Base-by-base conservation (phyloP, 2,329 filamentous ascomycete species). In the Trichoderma pleuroti region DNA sequence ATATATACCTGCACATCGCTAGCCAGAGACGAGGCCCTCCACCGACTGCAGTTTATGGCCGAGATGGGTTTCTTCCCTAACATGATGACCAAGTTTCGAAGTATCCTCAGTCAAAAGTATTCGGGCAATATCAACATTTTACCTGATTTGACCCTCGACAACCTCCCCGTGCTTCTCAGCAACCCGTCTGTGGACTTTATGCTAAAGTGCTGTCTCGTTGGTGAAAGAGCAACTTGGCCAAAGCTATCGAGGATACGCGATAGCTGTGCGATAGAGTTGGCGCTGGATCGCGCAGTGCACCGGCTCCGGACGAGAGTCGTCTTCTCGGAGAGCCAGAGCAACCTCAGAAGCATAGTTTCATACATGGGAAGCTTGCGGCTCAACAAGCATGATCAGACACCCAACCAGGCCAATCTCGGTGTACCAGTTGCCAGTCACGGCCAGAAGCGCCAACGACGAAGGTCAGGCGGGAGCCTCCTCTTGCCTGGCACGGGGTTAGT, bases 101-200 rank as follows among this genome's bases (percentile, higher is more conserved):
- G 93, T 2, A 90, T 98, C 18, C 85, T 98, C 63, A 94, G 90
- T 73, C 95, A 98, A 77, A 93, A 92, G 73, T 98, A 98, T 77
- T 94, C 93, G 2, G 95, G 95, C 8, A 94, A 98, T 80, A 97
- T 98, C 78, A 98, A 94, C 57, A 97, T 98, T 68, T 85, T 97
- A 36, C 94, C 94, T 0, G 89, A 93, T 68, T 91, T 97, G 71
- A 87, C 87, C 5, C 89, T 92, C 66, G 86, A 89, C 9, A 91
- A 97, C 72, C 87, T 97, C 26, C 91, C 92, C 1, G 87, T 88
- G 10, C 90, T 98, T 30, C 84, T 98, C 57, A 91, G 87, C 73
- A 98, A 98, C 71, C 95, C 95, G 1, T 94, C 92, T 0, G 83
- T 89, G 0, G 92, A 94, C 5, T 98, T 97, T 78, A 97, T 98